Conservation (phyloP, 768 basidiomycete species). For the Terana coerulea region DNA sequence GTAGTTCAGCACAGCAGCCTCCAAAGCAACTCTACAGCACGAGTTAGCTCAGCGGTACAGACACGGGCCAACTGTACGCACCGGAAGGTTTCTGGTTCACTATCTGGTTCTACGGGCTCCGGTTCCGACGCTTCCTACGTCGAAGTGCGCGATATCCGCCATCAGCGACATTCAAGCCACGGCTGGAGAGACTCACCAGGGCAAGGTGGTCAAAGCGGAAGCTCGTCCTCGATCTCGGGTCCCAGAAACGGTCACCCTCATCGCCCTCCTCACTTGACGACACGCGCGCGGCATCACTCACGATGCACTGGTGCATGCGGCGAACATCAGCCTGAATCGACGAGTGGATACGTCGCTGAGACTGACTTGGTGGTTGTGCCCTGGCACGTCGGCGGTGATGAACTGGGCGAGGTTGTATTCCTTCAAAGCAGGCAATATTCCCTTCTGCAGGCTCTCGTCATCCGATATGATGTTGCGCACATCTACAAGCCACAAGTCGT, state of each 20-base stretch:
- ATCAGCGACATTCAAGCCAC: background rate
- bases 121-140: constrained; percentile 77
- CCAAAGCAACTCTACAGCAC: constrained; percentile 58
- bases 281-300: constrained; percentile 68
- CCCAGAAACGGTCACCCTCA: constrained; percentile 70
- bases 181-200: constrained; percentile 47
- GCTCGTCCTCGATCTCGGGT: constrained; percentile 73
- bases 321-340: background rate
- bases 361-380: constrained; percentile 68
- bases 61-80: constrained; percentile 29
- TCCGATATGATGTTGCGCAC: constrained; percentile 86
- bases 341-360: background rate
- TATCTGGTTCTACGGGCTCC: constrained; percentile 55
- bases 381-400: constrained; percentile 81
- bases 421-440: constrained; percentile 71
- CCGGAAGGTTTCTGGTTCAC: constrained; percentile 75
- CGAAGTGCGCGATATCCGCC: background rate
- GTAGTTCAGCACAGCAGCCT: constrained; percentile 64
- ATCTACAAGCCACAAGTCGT: constrained; percentile 45
- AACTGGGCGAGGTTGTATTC: constrained; percentile 90
- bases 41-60: background rate
- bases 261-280: constrained; percentile 22
- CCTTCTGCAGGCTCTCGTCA: constrained; percentile 77
- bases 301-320: constrained; percentile 57
- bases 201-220: constrained; percentile 86